Conservation (phyloP, 192 early-diverging fungal species). For the Mortierella antarctica region DNA sequence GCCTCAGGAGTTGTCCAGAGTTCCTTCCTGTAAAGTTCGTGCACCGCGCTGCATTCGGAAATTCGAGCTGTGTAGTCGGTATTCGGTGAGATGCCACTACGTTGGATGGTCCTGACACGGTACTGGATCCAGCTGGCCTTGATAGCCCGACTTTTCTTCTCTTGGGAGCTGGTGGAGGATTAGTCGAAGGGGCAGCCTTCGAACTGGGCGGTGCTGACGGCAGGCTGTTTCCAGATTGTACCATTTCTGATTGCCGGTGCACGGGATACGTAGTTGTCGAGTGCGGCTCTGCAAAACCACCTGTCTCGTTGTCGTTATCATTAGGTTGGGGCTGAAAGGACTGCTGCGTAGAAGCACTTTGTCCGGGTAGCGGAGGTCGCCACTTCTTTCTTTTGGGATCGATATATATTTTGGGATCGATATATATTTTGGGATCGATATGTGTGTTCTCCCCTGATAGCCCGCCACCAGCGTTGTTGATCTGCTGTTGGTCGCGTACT, state of each 20-base stretch:
- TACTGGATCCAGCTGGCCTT: slow-evolving; percentile 3
- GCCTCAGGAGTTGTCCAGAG: slow-evolving; percentile 38
- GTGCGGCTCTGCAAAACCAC: neutral
- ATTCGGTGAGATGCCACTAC: slow-evolving; percentile 17
- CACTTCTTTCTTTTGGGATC: slow-evolving; percentile 25
- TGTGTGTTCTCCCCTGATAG: neutral
- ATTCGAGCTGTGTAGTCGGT: slow-evolving; percentile 44
- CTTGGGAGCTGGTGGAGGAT: slow-evolving; percentile 9
- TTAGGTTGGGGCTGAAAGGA: neutral
- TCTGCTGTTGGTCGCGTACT: neutral
- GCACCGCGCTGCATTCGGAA: slow-evolving; percentile 50
- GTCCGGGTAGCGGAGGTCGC: slow-evolving; percentile 20
- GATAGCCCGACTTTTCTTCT: slow-evolving; percentile 40
- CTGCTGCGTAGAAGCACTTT: neutral
- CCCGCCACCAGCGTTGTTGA: neutral
- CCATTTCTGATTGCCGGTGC: too few relatives aligned
- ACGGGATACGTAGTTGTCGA: too few relatives aligned
- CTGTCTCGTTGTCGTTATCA: neutral
- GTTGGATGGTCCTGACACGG: neutral
- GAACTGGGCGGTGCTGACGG: neutral
- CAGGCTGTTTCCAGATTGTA: too few relatives aligned
- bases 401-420: too few relatives aligned
- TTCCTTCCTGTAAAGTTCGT: slow-evolving; percentile 47
- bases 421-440: neutral
- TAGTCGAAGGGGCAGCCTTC: neutral